Conservation (phyloP, 2,329 filamentous ascomycete genomes). For the Neopestalotiopsis rosae region DNA sequence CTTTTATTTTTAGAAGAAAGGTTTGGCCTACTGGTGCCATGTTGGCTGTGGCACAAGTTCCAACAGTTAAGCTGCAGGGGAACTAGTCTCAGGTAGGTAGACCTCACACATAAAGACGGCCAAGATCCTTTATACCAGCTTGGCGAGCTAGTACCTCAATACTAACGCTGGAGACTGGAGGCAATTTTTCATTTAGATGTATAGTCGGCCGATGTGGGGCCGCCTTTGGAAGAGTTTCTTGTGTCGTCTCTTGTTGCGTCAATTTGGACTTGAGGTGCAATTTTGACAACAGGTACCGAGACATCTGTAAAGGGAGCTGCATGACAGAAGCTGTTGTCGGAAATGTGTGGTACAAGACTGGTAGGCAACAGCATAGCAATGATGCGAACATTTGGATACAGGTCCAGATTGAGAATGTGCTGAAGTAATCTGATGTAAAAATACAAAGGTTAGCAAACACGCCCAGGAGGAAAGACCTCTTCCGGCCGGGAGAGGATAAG, state of each 20-base stretch:
- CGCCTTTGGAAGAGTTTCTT: neutral
- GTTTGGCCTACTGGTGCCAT: neutral
- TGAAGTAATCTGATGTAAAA: neutral
- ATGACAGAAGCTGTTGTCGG: neutral
- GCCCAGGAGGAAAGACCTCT: neutral
- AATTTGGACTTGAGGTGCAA: neutral
- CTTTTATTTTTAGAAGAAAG: too few relatives aligned
- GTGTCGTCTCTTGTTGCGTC: neutral
- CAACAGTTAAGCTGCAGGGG: neutral
- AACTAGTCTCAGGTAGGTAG: neutral
- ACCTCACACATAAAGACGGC: neutral
- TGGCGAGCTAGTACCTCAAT: neutral
- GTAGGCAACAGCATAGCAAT: neutral
- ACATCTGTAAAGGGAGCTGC: neutral
- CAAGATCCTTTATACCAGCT: neutral
- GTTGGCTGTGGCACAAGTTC: neutral
- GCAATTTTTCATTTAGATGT: neutral
- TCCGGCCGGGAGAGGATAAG: neutral
- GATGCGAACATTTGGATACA: neutral
- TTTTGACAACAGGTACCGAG: neutral
- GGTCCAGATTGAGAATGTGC: neutral
- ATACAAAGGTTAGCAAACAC: neutral
- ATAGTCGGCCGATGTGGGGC: too few relatives aligned
- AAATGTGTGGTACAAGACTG: neutral
- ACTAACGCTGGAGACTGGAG: neutral